phyloP scores from a whole-genome alignment of 2,329 filamentous ascomycete species.

The Trichoderma semiorbis region DNA sequence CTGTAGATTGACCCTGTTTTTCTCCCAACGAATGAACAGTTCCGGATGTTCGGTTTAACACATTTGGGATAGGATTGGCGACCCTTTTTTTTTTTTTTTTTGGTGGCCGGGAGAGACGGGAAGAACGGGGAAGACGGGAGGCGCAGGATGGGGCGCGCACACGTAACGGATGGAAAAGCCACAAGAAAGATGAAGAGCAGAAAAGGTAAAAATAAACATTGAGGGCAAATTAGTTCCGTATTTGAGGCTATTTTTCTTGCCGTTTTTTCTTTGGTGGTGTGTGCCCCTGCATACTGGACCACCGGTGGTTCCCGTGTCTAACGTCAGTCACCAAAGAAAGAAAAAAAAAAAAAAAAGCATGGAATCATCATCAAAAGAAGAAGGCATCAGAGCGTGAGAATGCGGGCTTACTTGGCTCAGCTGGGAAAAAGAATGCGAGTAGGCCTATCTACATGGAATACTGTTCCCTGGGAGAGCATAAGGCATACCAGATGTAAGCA shows the following conservation, averaged over 20 bases:
- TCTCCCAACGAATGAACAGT: neutral
- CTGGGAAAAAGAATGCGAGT: neutral
- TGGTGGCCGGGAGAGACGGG: neutral
- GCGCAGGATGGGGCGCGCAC: neutral
- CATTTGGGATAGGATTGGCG: neutral
- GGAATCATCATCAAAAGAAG: neutral
- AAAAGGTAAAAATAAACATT: neutral
- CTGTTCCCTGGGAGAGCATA: neutral
- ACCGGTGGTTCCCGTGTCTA: neutral
- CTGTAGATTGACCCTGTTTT: neutral
- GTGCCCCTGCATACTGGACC: neutral
- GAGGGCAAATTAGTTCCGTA: neutral
- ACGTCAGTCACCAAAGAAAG: neutral
- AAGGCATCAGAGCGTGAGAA: neutral
- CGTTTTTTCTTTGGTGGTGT: neutral
- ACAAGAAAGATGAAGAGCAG: neutral
- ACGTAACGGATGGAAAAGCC: too few species aligned
- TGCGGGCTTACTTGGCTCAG: neutral
- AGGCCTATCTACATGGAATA: too few species aligned
- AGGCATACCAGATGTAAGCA: neutral
- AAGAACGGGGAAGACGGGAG: neutral
- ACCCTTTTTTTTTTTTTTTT: too few species aligned
- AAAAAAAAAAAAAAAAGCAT: neutral
- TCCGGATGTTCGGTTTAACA: neutral
- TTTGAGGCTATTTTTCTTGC: neutral